Base-by-base conservation (phyloP, 208 protist species). In the Leishmania mexicana region DNA sequence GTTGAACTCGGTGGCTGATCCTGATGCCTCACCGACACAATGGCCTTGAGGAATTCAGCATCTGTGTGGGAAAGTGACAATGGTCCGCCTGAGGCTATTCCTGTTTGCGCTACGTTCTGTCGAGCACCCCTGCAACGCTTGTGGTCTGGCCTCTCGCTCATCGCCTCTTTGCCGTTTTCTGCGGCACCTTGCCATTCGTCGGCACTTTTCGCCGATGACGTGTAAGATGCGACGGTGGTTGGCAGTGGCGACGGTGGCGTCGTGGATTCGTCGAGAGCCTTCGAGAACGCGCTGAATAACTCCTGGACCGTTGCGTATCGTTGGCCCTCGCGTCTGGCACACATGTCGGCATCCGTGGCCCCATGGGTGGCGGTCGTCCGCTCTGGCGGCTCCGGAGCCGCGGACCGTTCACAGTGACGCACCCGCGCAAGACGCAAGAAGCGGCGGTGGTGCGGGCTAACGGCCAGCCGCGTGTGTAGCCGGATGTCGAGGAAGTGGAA, bases 401-500 rank as follows among this genome's bases (percentile, higher is more conserved):
- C n/a, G 28, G 31, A 28, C 11, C 49, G 72, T 24, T 38, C 49
- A 42, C 72, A 38, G 72, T 73, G 17, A 4, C 67, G 49, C n/a
- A 81, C 58, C 57, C 57, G 68, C 31, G 57, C 28, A 62, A 40
- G 72, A n/a, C 68, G 60, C 57, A 82, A 47, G 53, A 82, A 82
- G 31, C 79, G 79, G 0, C 13, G 73, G 19, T 72, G 47, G 62
- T 82, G 79, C 19, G 19, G 0, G 31, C 45, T 45, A 7, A 35
- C 21, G 58, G 67, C 45, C 31, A 82, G 58, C 45, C 75, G 58
- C 5, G 24, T 13, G 58, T 78, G 79, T 6, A 57, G 10, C 13
- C 68, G 58, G 1, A 82, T 35, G 0, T 78, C 72, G 17, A 82
- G 47, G 31, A 82, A 82, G 40, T 35, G 31, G 11, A 82, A 78